These are phyloP conservation scores for Poa pratensis DNA, from an alignment of 176 grass and related monocot genomes.

Conservation along the genomic window DNA sequence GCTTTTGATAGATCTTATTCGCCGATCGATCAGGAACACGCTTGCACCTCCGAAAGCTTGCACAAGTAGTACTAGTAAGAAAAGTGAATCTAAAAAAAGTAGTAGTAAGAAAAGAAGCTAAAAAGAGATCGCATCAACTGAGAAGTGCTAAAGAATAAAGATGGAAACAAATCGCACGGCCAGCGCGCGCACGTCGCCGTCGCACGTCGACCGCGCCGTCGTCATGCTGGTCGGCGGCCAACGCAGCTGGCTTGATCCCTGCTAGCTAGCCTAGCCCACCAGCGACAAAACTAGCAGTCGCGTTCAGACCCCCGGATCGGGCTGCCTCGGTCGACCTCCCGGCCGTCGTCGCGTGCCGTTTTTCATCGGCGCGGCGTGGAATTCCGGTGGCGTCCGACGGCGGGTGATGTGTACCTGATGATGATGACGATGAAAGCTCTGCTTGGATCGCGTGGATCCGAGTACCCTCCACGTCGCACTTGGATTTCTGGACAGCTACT, in stretches of 20 bases:
- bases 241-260: background rate
- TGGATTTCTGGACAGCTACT: background rate
- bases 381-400: constrained; percentile 23
- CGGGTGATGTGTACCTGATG: background rate
- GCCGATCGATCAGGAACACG: too few relatives aligned
- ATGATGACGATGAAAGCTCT: background rate
- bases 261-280: background rate
- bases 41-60: too few relatives aligned
- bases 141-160: too few relatives aligned
- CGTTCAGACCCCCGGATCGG: background rate
- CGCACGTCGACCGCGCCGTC: background rate
- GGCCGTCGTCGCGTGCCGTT: background rate
- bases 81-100: too few relatives aligned
- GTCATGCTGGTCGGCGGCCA: too few relatives aligned
- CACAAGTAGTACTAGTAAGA: too few relatives aligned
- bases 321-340: background rate
- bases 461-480: background rate
- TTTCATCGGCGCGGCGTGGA: background rate
- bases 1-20: too few relatives aligned
- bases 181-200: background rate
- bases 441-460: background rate
- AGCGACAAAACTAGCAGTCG: constrained; percentile 28
- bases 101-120: too few relatives aligned
- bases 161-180: too few relatives aligned
- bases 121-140: too few relatives aligned